Percentiles rank a stretch among this genome's conserved stretches.
phyloP scores from a whole-genome alignment of 2,329 filamentous ascomycete species.

The Ophiostoma piceae region DNA sequence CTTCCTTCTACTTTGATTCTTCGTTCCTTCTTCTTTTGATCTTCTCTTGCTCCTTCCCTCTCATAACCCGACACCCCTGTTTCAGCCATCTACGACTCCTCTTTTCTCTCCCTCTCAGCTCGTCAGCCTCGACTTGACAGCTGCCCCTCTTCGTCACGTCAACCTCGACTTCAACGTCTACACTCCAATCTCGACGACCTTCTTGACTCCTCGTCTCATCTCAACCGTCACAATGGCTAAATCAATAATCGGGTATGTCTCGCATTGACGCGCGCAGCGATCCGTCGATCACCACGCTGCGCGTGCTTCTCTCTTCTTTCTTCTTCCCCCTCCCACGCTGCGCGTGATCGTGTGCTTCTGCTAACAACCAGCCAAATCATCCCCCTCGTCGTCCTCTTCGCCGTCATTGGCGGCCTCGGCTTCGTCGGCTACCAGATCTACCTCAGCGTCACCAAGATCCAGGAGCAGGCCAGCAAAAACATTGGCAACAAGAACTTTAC shows the following conservation, averaged over 20 bases:
- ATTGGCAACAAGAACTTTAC: slow-evolving; percentile 72
- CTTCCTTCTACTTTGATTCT: background rate
- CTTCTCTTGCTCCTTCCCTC: background rate
- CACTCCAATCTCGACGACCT: background rate
- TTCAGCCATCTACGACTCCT: background rate
- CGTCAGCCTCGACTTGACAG: slow-evolving; percentile 2
- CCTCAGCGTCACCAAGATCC: slow-evolving; percentile 60
- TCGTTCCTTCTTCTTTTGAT: background rate
- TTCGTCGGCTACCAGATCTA: slow-evolving; percentile 71
- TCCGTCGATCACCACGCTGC: background rate
- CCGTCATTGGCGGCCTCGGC: slow-evolving; percentile 51
- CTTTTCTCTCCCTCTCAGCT: background rate
- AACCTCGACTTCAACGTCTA: background rate
- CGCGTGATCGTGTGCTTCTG: background rate
- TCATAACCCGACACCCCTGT: background rate
- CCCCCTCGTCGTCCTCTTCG: slow-evolving; percentile 61
- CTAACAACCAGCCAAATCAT: slow-evolving; percentile 49
- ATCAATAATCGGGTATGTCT: background rate
- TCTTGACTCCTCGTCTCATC: background rate
- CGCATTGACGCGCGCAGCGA: background rate
- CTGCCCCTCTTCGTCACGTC: slow-evolving; percentile 9
- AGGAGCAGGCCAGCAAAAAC: slow-evolving; percentile 58
- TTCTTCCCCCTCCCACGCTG: background rate
- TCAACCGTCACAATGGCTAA: background rate
- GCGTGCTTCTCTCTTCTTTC: too few relatives aligned